Evolutionary conservation across 345 rosid genomes (phyloP).

Genomic region (Salix suchowensis): DNA sequence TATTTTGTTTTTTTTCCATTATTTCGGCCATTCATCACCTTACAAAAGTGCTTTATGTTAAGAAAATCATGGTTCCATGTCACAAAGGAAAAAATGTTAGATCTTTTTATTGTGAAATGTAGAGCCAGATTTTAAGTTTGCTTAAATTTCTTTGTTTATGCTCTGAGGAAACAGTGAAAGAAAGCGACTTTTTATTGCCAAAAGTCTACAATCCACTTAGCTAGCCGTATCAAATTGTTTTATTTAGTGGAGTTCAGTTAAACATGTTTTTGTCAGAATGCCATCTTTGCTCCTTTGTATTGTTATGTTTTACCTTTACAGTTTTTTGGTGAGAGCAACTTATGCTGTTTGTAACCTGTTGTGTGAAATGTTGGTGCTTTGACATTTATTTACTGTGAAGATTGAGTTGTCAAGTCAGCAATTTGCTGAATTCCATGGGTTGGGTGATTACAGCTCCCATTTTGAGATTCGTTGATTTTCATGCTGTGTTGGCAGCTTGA

Average conservation of each 20-base stretch:
- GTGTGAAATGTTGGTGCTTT: neutral
- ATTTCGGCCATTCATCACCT: neutral
- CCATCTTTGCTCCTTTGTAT: no score
- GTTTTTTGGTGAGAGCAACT: neutral
- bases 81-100: no score
- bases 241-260: neutral
- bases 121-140: neutral
- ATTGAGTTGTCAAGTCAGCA: neutral
- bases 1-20: neutral
- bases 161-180: neutral
- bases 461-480: neutral
- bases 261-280: no score
- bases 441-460: neutral
- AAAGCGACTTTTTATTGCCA: neutral
- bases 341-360: neutral
- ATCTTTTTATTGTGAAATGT: neutral
- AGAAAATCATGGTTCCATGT: neutral
- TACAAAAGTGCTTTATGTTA: neutral
- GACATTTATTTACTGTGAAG: neutral
- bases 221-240: neutral
- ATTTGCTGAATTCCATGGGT: neutral
- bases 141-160: neutral
- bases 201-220: neutral
- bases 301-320: no score
- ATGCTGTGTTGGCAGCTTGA: neutral